Percentiles rank a stretch among this genome's conserved stretches.
phyloP scores from a whole-genome alignment of 208 protist species.

The Endotrypanum monterogeii region DNA sequence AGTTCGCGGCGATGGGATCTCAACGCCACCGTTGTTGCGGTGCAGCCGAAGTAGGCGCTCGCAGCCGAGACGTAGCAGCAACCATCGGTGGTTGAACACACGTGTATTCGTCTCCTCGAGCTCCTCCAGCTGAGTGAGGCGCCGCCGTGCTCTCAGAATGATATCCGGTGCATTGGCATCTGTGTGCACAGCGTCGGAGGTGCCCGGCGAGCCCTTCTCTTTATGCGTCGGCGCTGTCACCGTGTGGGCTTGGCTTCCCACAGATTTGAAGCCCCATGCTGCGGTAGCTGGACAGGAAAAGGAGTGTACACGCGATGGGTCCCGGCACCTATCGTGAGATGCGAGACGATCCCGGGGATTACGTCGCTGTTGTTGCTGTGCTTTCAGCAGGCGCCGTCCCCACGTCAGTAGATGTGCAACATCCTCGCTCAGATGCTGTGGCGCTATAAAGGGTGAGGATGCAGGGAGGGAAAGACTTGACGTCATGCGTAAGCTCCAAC shows the following conservation, averaged over 20 bases:
- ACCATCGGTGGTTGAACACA: slow-evolving; percentile 18
- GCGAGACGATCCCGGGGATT: neutral
- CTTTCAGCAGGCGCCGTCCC: slow-evolving; percentile 16
- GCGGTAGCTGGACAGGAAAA: neutral
- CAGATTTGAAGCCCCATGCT: neutral
- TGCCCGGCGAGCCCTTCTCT: neutral
- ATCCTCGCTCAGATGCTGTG: slow-evolving; percentile 18
- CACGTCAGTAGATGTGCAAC: slow-evolving; percentile 17
- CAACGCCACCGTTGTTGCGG: neutral
- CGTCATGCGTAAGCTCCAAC: neutral
- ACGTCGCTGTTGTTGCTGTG: slow-evolving; percentile 22
- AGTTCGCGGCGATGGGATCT: slow-evolving; percentile 3
- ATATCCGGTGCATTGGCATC: neutral
- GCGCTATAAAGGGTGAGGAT: neutral
- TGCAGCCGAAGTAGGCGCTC: slow-evolving; percentile 14
- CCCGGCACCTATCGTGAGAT: too few relatives aligned
- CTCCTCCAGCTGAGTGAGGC: slow-evolving; percentile 22
- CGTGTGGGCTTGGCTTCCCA: neutral
- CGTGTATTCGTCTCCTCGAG: slow-evolving; percentile 22
- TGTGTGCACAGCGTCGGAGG: neutral
- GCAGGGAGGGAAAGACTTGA: slow-evolving; percentile 15
- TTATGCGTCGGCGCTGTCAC: neutral
- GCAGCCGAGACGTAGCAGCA: slow-evolving; percentile 19
- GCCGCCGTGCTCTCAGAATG: slow-evolving; percentile 20
- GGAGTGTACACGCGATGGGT: neutral